phyloP scores from a whole-genome alignment of 345 rosid species.

The Boechera stricta region DNA sequence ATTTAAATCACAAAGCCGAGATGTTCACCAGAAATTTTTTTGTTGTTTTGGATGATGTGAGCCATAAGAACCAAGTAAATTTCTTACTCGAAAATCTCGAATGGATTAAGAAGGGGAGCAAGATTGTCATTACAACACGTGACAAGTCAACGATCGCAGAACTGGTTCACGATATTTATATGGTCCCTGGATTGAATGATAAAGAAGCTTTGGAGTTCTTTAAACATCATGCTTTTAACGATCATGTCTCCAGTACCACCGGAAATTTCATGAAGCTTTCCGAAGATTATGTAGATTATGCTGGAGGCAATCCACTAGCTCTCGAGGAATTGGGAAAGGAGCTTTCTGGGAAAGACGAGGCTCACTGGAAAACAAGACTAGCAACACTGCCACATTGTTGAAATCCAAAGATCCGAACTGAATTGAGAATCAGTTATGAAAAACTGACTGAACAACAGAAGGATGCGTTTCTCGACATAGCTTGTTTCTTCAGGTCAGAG shows the following conservation, averaged over 20 bases:
- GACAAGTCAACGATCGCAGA: constrained; percentile 14
- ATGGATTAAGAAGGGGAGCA: constrained; percentile 19
- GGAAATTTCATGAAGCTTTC: background rate
- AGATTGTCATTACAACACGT: constrained; percentile 25
- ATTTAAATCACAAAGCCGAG: background rate
- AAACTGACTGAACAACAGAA: constrained; percentile 15
- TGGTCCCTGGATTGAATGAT: constrained; percentile 1
- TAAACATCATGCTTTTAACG: background rate
- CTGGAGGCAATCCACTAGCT: constrained; percentile 45
- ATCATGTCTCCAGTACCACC: background rate
- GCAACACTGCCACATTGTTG: constrained; percentile 4
- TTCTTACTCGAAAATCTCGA: background rate
- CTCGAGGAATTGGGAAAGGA: constrained; percentile 38
- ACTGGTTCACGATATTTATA: background rate
- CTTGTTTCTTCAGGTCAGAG: constrained; percentile 43
- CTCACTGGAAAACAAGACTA: constrained; percentile 25
- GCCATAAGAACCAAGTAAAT: background rate
- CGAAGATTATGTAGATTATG: background rate
- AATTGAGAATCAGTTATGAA: constrained; percentile 40
- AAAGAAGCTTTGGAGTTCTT: constrained; percentile 28
- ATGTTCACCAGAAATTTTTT: background rate
- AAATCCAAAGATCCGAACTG: background rate
- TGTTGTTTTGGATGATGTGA: constrained; percentile 11
- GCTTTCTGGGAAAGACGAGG: background rate
- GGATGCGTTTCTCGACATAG: constrained; percentile 46